Evolutionary conservation across 2,329 filamentous ascomycete species (phyloP).

Genomic region (Fusarium sp.): DNA sequence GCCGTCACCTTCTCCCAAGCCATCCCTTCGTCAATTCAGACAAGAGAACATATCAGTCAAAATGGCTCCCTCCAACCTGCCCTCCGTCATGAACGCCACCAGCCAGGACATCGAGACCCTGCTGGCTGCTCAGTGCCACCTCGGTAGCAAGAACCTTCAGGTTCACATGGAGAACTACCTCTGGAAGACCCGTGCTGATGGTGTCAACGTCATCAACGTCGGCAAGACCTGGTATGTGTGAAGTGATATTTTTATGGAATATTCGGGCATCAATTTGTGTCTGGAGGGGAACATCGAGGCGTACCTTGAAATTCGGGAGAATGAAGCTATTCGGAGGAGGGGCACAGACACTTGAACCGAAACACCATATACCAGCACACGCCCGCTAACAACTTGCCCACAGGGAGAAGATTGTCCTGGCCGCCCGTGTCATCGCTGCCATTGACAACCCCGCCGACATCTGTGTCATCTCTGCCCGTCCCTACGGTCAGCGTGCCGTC

Average conservation of each 20-base stretch:
- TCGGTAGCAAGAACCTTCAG: constrained; percentile 99
- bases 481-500: constrained; percentile 99
- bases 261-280: constrained; percentile 1
- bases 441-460: constrained; percentile 99
- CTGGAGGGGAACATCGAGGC: neutral
- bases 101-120: constrained; percentile 99
- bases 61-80: constrained; percentile 96
- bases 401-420: constrained; percentile 99
- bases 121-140: constrained; percentile 94
- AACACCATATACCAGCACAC: constrained; percentile 25
- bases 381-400: constrained; percentile 32
- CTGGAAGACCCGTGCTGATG: constrained; percentile 99
- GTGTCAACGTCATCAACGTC: constrained; percentile 99
- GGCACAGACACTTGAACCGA: constrained; percentile 34
- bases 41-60: constrained; percentile 64
- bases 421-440: constrained; percentile 97
- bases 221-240: constrained; percentile 95
- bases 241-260: neutral
- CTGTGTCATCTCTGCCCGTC: constrained; percentile 98
- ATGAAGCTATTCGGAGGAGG: constrained; percentile 37
- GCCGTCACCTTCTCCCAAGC: constrained; percentile 42
- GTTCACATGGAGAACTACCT: constrained; percentile 99
- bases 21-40: constrained; percentile 48
- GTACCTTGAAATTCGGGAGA: neutral
- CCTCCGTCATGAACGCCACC: constrained; percentile 95